phyloP scores from a whole-genome alignment of 2,329 filamentous ascomycete genomes.

The Akanthomyces dipterigenus region DNA sequence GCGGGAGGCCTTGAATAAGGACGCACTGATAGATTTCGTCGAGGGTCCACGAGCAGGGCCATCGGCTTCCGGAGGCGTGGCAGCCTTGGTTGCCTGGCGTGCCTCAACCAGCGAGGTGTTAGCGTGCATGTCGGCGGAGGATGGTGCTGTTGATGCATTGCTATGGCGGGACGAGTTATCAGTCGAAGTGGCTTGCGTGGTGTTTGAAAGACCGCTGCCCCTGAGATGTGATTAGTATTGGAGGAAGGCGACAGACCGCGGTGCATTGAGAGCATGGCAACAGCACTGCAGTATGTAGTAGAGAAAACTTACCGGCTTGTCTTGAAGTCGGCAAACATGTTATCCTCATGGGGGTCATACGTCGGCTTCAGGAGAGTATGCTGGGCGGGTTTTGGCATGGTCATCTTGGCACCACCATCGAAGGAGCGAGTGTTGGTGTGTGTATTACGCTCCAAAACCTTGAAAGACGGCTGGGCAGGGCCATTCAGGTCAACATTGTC shows the following conservation, averaged over 20 bases:
- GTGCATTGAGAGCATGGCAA: background rate
- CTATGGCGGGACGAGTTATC: slow-evolving; percentile 57
- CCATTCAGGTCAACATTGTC: slow-evolving; percentile 41
- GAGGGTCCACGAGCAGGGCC: slow-evolving; percentile 10
- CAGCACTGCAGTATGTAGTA: slow-evolving; percentile 11
- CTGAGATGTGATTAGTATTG: slow-evolving; percentile 27
- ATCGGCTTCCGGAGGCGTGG: slow-evolving; percentile 26
- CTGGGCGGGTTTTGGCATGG: slow-evolving; percentile 28
- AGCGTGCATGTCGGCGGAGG: slow-evolving; percentile 39
- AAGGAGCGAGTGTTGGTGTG: slow-evolving; percentile 39
- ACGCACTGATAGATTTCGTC: slow-evolving; percentile 42
- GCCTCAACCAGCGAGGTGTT: slow-evolving; percentile 21
- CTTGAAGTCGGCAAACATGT: slow-evolving; percentile 52
- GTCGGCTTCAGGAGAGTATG: slow-evolving; percentile 31
- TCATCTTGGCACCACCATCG: slow-evolving; percentile 41
- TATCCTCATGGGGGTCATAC: slow-evolving; percentile 41
- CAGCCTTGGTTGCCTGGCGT: slow-evolving; percentile 31
- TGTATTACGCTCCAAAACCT: slow-evolving; percentile 50
- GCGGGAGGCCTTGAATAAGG: slow-evolving; percentile 50
- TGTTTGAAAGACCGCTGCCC: slow-evolving; percentile 55
- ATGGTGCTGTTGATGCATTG: slow-evolving; percentile 55
- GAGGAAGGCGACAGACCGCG: slow-evolving; percentile 9
- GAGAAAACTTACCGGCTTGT: slow-evolving; percentile 43
- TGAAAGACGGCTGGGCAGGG: slow-evolving; percentile 46
- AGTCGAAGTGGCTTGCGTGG: slow-evolving; percentile 51